Conservation (phyloP, 495 filamentous ascomycete species). For the Pyronema omphalodes region DNA sequence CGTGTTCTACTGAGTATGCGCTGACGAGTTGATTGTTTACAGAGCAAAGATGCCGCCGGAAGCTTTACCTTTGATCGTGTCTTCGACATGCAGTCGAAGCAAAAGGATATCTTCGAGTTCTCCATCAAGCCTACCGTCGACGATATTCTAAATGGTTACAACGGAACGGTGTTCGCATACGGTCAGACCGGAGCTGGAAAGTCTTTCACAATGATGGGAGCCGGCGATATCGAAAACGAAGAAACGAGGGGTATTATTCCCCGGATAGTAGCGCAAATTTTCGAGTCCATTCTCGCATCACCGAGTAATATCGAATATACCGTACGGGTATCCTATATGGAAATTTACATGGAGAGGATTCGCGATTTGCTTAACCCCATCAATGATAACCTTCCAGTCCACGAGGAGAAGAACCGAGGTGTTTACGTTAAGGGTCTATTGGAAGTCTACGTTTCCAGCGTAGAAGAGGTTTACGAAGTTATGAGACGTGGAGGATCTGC, state of each 20-base stretch:
- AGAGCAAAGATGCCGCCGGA: constrained; percentile 70
- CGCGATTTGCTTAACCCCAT: constrained; percentile 77
- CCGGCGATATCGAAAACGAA: constrained; percentile 83
- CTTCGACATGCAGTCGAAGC: constrained; percentile 77
- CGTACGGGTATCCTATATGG: constrained; percentile 96
- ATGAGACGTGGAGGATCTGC: constrained; percentile 83
- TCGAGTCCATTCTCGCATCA: constrained; percentile 76
- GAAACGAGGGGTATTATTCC: constrained; percentile 83
- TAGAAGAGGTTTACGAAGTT: constrained; percentile 89
- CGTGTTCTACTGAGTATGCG: not conserved
- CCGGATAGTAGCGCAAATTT: constrained; percentile 94
- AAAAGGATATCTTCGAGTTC: constrained; percentile 88
- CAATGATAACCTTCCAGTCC: constrained; percentile 90
- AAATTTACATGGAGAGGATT: constrained; percentile 99
- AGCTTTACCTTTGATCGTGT: constrained; percentile 95
- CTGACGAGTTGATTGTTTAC: constrained; percentile 14
- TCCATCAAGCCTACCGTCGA: constrained; percentile 92
- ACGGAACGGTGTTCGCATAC: constrained; percentile 97
- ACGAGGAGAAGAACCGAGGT: constrained; percentile 89
- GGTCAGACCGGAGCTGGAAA: constrained; percentile 97
- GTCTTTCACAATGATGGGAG: constrained; percentile 95
- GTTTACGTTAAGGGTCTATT: constrained; percentile 94
- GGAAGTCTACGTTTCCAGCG: constrained; percentile 89
- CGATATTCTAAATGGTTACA: constrained; percentile 96
- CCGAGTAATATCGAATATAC: constrained; percentile 94